phyloP scores from a whole-genome alignment of 345 rosid genomes.

The Pugionium cornutum region DNA sequence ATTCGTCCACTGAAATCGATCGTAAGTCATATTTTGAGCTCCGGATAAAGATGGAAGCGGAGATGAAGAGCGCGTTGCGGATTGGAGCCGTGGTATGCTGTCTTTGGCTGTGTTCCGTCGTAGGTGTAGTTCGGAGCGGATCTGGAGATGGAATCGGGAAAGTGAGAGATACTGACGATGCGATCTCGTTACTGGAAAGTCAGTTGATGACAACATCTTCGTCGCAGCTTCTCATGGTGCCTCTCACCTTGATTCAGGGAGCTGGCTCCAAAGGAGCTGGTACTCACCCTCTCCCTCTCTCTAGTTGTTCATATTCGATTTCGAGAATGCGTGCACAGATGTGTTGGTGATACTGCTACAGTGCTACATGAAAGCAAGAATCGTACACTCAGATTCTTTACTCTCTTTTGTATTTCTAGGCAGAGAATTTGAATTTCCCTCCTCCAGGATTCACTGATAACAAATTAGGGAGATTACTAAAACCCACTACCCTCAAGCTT shows the following conservation, averaged over 20 bases:
- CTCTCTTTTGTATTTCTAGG: too few species aligned
- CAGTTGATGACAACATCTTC: slow-evolving; percentile 32
- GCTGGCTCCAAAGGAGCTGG: slow-evolving; percentile 93
- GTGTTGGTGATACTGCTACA: neutral
- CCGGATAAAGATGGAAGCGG: neutral
- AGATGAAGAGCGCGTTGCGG: slow-evolving; percentile 13
- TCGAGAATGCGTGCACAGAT: neutral
- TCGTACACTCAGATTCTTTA: too few species aligned
- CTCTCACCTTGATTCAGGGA: slow-evolving; percentile 76
- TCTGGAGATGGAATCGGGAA: slow-evolving; percentile 47
- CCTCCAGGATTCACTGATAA: neutral
- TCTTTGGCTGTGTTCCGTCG: slow-evolving; percentile 16
- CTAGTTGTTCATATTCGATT: neutral
- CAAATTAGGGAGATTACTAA: neutral
- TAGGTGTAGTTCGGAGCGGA: slow-evolving; percentile 40
- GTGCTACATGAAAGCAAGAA: neutral
- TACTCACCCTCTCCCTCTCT: slow-evolving; percentile 33
- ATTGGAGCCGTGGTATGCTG: slow-evolving; percentile 21
- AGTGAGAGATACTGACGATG: slow-evolving; percentile 33
- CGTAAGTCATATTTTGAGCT: neutral
- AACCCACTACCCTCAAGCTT: neutral
- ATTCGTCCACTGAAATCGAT: slow-evolving; percentile 9
- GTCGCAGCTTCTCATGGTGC: slow-evolving; percentile 58
- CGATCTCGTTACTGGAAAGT: slow-evolving; percentile 42
- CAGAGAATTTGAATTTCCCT: neutral